These are phyloP conservation scores for Teunomyces aglyptinius DNA, from an alignment of 805 yeast species.

Conservation along the genomic window DNA sequence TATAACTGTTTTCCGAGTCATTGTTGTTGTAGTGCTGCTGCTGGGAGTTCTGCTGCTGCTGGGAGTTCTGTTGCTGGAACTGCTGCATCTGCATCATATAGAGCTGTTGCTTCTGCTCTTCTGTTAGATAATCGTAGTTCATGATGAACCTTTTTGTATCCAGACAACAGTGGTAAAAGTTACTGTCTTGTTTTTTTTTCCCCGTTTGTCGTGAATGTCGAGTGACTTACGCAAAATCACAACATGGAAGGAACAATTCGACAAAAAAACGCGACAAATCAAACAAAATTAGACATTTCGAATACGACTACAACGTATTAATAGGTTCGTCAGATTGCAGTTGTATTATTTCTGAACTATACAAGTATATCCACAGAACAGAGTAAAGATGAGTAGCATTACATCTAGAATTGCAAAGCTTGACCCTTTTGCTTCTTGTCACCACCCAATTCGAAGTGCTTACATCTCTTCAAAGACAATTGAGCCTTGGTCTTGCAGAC, in stretches of 20 bases:
- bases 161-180: not conserved
- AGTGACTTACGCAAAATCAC: not conserved
- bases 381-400: conserved; percentile 3
- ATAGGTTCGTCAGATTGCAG: not conserved
- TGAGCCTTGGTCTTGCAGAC: conserved; percentile 98
- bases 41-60: conserved; percentile 12
- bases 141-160: conserved; percentile 10
- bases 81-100: conserved; percentile 24
- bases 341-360: conserved; percentile 5
- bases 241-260: conserved; percentile 3
- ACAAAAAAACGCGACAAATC: conserved; percentile 4
- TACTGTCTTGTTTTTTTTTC: not conserved
- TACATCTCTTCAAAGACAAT: conserved; percentile 98
- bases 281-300: too few relatives aligned
- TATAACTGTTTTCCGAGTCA: conserved; percentile 23
- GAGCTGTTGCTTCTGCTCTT: conserved; percentile 31
- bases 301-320: not conserved
- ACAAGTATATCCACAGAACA: conserved; percentile 4
- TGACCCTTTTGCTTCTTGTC: conserved; percentile 99
- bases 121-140: conserved; percentile 30
- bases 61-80: conserved; percentile 12
- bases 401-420: conserved; percentile 93
- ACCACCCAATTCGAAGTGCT: conserved; percentile 99
- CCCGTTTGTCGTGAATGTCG: conserved; percentile 2
- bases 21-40: conserved; percentile 11